Conservation (phyloP, 257 asterid genomes). For the Rhazya stricta region DNA sequence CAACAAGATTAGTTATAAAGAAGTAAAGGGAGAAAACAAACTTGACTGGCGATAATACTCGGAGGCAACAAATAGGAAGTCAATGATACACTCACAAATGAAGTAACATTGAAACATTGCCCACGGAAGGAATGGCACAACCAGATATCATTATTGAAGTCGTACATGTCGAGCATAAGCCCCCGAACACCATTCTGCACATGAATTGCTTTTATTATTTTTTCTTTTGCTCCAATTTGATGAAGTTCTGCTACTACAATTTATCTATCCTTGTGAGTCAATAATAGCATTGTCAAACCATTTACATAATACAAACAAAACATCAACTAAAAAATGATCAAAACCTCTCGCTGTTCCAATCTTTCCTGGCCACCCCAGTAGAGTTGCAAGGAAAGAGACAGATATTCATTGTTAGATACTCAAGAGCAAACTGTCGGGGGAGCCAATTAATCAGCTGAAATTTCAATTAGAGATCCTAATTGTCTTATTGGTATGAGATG, state of each 20-base stretch:
- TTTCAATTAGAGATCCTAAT: neutral
- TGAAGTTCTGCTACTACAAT: neutral
- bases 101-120: conserved; percentile 55
- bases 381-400: neutral
- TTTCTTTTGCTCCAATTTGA: neutral
- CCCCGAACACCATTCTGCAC: conserved; percentile 91
- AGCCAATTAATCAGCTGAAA: neutral
- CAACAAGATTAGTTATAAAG: conserved; percentile 1
- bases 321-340: neutral
- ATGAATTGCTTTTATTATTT: neutral
- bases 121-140: conserved; percentile 75
- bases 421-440: neutral
- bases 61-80: neutral
- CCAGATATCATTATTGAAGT: conserved; percentile 75
- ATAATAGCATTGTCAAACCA: neutral
- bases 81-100: conserved; percentile 56
- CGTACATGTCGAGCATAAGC: conserved; percentile 89
- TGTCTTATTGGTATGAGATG: neutral
- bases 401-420: neutral
- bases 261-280: neutral
- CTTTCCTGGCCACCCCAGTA: neutral
- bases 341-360: neutral
- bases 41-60: neutral
- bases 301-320: neutral
- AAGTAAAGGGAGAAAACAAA: neutral